A percentile compares a stretch with the other conserved stretches of the same genome.
Conservation (phyloP, 208 protist species). For the Leptomonas pyrrhocoris region DNA sequence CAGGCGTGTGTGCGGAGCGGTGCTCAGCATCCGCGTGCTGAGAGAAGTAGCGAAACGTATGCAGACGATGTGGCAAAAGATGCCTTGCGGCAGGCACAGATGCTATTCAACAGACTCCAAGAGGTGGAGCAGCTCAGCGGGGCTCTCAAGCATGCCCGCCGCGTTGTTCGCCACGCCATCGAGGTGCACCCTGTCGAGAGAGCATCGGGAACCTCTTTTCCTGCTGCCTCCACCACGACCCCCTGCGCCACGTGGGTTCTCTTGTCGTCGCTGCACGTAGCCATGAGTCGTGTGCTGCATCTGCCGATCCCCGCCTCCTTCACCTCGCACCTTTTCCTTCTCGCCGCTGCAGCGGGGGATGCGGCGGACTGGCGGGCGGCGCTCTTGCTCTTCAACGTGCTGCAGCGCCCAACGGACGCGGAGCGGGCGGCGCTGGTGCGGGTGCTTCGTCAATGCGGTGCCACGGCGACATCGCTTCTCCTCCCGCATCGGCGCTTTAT, state of each 20-base stretch:
- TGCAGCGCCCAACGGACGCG: constrained; percentile 46
- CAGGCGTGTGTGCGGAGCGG: constrained; percentile 3
- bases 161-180: constrained; percentile 2
- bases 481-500: constrained; percentile 48
- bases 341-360: constrained; percentile 11
- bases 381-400: constrained; percentile 56
- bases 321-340: constrained; percentile 44
- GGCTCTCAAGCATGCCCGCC: constrained; percentile 17
- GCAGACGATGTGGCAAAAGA: background rate
- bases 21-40: background rate
- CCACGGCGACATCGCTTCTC: constrained; percentile 35
- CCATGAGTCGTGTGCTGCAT: constrained; percentile 36
- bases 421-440: constrained; percentile 59
- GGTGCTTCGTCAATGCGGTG: constrained; percentile 34
- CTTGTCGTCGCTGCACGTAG: constrained; percentile 41
- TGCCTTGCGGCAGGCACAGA: constrained; percentile 3
- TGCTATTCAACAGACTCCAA: constrained; percentile 34
- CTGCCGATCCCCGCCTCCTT: constrained; percentile 59
- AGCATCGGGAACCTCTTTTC: background rate
- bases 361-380: constrained; percentile 47
- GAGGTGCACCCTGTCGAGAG: background rate
- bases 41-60: background rate
- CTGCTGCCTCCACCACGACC: background rate
- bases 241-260: constrained; percentile 28
- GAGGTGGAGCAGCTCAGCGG: constrained; percentile 30